Evolutionary conservation across 345 rosid species (phyloP).

Genomic region (Durio zibethinus): DNA sequence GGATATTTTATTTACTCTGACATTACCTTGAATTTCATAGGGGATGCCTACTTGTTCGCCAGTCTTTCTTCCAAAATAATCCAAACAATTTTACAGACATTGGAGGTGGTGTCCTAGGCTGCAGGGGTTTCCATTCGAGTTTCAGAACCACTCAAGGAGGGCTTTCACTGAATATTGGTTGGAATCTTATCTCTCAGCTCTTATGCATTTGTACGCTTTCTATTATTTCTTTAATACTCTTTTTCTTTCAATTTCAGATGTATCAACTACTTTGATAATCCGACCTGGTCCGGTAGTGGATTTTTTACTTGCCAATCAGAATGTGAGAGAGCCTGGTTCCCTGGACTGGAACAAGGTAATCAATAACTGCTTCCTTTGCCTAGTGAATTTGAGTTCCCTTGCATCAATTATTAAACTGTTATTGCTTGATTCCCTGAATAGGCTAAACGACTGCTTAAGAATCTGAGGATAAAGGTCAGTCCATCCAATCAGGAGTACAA

Average conservation of each 20-base stretch:
- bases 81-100: conserved; percentile 62
- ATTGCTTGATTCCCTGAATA: conserved; percentile 22
- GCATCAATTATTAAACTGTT: background rate
- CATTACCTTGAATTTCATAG: conserved; percentile 33
- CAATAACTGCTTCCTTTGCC: background rate
- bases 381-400: background rate
- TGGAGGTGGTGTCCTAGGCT: conserved; percentile 85
- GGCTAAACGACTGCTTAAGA: conserved; percentile 74
- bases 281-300: conserved; percentile 83
- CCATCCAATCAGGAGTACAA: conserved; percentile 79
- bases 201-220: background rate
- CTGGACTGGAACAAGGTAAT: conserved; percentile 84
- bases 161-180: conserved; percentile 85
- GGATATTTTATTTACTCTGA: background rate
- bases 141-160: conserved; percentile 86
- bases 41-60: conserved; percentile 95
- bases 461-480: conserved; percentile 61
- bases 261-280: conserved; percentile 84
- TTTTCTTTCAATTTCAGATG: conserved; percentile 45
- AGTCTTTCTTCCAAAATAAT: conserved; percentile 77
- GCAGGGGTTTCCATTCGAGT: conserved; percentile 84
- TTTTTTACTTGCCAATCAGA: conserved; percentile 62
- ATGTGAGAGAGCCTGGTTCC: conserved; percentile 48
- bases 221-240: conserved; percentile 4
- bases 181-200: background rate